These are phyloP conservation scores for Tetrastigma voinierianum DNA, from an alignment of 164 flowering plant genomes.

Conservation along the genomic window DNA sequence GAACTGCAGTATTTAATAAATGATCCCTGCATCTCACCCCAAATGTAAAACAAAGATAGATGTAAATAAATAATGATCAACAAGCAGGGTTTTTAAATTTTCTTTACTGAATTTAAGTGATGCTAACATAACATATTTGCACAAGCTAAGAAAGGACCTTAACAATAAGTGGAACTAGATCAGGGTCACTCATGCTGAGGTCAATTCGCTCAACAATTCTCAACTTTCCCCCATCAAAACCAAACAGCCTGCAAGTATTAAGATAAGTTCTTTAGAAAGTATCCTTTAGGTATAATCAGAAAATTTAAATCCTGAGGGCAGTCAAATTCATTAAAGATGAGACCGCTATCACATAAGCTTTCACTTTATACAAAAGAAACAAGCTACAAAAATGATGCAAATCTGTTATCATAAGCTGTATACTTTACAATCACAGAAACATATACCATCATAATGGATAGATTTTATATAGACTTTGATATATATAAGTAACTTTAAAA, in stretches of 20 bases:
- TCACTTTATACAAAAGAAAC: neutral
- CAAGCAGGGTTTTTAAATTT: neutral
- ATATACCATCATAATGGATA: no score
- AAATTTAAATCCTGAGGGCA: neutral
- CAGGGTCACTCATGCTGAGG: conserved; percentile 93
- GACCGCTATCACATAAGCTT: no score
- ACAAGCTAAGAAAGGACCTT: conserved; percentile 52
- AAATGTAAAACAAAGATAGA: no score
- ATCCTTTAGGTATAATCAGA: neutral
- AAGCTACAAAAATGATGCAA: neutral
- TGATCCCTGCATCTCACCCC: no score
- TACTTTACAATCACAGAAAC: no score
- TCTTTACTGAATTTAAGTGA: neutral
- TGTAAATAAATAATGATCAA: neutral
- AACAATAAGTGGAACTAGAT: conserved; percentile 88
- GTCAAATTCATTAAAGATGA: neutral
- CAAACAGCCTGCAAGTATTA: conserved; percentile 65
- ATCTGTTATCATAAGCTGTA: no score
- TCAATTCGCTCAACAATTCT: conserved; percentile 92
- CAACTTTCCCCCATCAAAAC: conserved; percentile 88
- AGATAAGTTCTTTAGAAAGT: conserved; percentile 10
- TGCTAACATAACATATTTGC: neutral
- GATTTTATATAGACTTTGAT: no score
- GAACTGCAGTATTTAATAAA: no score
- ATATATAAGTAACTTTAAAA: no score